phyloP scores from a whole-genome alignment of 2,329 filamentous ascomycete genomes.

The Gremmenia infestans region DNA sequence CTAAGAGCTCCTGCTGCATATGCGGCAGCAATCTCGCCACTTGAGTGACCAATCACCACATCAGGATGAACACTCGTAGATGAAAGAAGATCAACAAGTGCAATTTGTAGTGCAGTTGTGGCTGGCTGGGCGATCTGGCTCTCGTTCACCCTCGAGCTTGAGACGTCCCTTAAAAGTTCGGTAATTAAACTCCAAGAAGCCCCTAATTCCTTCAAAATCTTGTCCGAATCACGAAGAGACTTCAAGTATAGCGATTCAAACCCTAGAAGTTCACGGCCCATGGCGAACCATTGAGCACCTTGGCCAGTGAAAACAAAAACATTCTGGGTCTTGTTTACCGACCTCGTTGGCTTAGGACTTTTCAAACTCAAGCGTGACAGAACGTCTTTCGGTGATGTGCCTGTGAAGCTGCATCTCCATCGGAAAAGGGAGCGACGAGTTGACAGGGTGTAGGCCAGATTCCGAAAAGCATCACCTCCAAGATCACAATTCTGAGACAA shows the following conservation, averaged over 20 bases:
- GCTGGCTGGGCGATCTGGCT: slow-evolving; percentile 23
- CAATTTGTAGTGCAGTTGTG: slow-evolving; percentile 35
- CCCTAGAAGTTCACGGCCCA: slow-evolving; percentile 6
- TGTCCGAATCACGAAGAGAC: neutral
- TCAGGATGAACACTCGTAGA: slow-evolving; percentile 15
- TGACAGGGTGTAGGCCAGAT: slow-evolving; percentile 14
- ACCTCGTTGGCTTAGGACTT: neutral
- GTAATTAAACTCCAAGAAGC: slow-evolving; percentile 1
- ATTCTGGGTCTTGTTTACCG: neutral
- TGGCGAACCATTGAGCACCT: slow-evolving; percentile 15
- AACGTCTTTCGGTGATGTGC: neutral
- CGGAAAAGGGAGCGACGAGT: slow-evolving; percentile 8
- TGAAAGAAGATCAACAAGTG: slow-evolving; percentile 27
- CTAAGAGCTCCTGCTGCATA: slow-evolving; percentile 25
- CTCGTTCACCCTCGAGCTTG: no score
- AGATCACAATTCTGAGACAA: neutral
- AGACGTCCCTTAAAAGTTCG: no score
- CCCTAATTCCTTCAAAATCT: neutral
- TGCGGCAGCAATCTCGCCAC: slow-evolving; percentile 27
- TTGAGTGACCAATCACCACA: slow-evolving; percentile 23
- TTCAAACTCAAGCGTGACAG: neutral
- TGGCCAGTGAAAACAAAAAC: slow-evolving; percentile 15
- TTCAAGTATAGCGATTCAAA: neutral
- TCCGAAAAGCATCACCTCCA: neutral
- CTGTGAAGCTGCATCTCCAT: slow-evolving; percentile 8